Conservation (phyloP, 768 basidiomycete species). For the Lentinula edodes region DNA sequence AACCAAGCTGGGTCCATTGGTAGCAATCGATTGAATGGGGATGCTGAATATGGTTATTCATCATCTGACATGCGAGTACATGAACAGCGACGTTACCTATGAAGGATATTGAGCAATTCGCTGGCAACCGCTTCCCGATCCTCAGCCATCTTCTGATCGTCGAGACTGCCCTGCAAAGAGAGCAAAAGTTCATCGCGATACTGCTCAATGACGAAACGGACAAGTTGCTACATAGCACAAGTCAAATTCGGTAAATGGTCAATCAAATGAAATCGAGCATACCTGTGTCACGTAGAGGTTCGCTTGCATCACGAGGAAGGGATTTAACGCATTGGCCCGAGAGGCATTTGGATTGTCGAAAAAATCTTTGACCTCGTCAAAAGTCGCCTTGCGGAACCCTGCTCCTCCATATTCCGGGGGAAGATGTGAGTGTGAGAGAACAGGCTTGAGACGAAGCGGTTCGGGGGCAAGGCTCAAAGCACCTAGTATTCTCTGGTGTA, state of each 20-base stretch:
- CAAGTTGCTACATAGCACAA: constrained; percentile 64
- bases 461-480: constrained; percentile 76
- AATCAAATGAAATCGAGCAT: constrained; percentile 13
- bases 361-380: constrained; percentile 85
- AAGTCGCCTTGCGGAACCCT: constrained; percentile 77
- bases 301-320: constrained; percentile 88
- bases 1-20: constrained; percentile 77
- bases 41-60: constrained; percentile 44
- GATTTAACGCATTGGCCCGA: constrained; percentile 79
- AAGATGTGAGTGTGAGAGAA: constrained; percentile 40
- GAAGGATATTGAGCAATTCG: constrained; percentile 80
- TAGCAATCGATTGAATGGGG: constrained; percentile 89
- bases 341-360: constrained; percentile 90
- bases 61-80: not conserved
- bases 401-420: constrained; percentile 61
- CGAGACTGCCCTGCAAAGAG: constrained; percentile 57
- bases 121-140: constrained; percentile 82
- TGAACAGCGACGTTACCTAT: constrained; percentile 41
- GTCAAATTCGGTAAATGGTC: not conserved
- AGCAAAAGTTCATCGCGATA: constrained; percentile 82
- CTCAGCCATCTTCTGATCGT: constrained; percentile 62
- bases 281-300: constrained; percentile 93
- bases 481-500: constrained; percentile 71
- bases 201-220: constrained; percentile 88
- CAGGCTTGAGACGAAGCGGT: constrained; percentile 62